Evolutionary conservation across 1,139 yeast species (phyloP), one percentile per base, ranked within the genome.

Genomic region (Casaregolazyma suthepensis): DNA sequence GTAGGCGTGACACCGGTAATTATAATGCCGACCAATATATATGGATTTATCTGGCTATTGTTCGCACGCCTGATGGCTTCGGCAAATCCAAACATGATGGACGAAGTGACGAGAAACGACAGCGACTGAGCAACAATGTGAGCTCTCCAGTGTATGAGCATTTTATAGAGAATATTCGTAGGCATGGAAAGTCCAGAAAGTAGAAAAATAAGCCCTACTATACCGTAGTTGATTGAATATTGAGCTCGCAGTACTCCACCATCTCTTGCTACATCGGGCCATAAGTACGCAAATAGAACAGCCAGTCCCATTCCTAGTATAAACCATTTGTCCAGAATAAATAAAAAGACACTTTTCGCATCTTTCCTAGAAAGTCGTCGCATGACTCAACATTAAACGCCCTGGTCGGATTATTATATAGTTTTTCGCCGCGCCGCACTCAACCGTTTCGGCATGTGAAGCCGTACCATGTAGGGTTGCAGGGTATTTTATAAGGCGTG

Each of bases 1-100:
- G 96, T 90, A 43, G 96, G 96, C 67, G 95, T 87, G 4, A 93
- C 80, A 48, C 87, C 87, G 1, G 95, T 86, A 47, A 88, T 85
- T 40, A 90, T 79, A 59, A 89, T 70, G 0, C 97, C 96, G 54
- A 80, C 87, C 46, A 89, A 72, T 59, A 88, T 75, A 87, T 93
- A 87, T 31, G 79, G 76, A 61, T 84, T 85, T 40, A 89, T 87
- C 3, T 72, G 71, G 3, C 65, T 59, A 64, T 87, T 76, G 60
- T 82, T 66, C 0, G 93, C 80, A 1, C 75, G 74, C 59, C 77
- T 75, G 44, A 89, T 82, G 0, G 87, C 96, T 53, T 79, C 72
- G 45, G 83, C 84, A 50, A 89, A 74, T 1, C 95, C 96, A 67
- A 75, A 89, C 55, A 87, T 82, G 10, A 87, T 83, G 13, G 93